Conservation (phyloP, 495 filamentous ascomycete species). For the Hyaloscypha finlandica region DNA sequence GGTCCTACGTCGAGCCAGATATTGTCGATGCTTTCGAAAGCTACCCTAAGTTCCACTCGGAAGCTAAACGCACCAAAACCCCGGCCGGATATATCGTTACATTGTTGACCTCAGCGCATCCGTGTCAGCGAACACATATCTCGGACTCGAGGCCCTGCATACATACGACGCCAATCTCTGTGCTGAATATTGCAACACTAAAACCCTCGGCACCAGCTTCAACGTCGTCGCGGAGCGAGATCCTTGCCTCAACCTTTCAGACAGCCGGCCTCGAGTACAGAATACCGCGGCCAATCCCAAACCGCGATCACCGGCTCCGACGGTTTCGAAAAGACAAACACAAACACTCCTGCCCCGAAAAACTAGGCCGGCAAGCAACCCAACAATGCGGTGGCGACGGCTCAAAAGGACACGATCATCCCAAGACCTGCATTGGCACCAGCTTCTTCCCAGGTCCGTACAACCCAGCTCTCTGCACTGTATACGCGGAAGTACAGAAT, state of each 20-base stretch:
- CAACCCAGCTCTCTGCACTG: conserved; percentile 42
- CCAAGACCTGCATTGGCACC: conserved; percentile 43
- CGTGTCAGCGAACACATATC: conserved; percentile 41
- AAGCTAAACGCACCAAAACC: conserved; percentile 32
- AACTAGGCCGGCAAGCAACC: conserved; percentile 33
- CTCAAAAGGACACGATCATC: conserved; percentile 25
- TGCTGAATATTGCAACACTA: conserved; percentile 37
- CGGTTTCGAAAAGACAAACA: conserved; percentile 43
- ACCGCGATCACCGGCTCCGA: conserved; percentile 43
- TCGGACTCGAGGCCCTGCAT: conserved; percentile 42
- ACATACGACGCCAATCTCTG: conserved; percentile 45
- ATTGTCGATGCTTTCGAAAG: conserved; percentile 37
- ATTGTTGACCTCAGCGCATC: conserved; percentile 43
- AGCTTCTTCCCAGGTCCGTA: conserved; percentile 45
- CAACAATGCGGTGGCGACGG: conserved; percentile 43
- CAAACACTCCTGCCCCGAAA: conserved; percentile 30
- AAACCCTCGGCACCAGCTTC: conserved; percentile 39
- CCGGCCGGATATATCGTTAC: conserved; percentile 42
- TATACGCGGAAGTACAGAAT: conserved; percentile 44
- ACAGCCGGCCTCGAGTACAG: conserved; percentile 49
- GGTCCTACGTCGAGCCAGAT: conserved; percentile 39
- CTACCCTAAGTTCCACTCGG: conserved; percentile 22
- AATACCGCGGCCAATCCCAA: conserved; percentile 46
- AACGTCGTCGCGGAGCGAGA: conserved; percentile 53
- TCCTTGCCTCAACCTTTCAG: conserved; percentile 38